Evolutionary conservation across 495 filamentous ascomycete species (phyloP).

Genomic region (Aspergillus ellipticus): DNA sequence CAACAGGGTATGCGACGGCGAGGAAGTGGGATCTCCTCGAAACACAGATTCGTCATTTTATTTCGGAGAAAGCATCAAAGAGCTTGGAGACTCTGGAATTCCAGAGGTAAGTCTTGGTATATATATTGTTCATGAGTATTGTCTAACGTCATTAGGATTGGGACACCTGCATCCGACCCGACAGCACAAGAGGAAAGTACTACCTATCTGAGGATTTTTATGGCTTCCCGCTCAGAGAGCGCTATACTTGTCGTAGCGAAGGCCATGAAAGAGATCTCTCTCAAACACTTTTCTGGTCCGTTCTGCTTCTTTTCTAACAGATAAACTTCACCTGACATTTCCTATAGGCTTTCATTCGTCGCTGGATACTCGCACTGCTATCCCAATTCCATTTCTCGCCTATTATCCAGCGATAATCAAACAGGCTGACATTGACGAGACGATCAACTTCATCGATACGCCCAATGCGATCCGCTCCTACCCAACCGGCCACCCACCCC

Average conservation of each 20-base stretch:
- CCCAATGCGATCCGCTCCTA: conserved; percentile 3
- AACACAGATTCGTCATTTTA: conserved; percentile 29
- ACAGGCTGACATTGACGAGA: conserved; percentile 22
- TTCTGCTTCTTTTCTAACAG: neutral
- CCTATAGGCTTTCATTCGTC: conserved; percentile 27
- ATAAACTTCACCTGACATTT: neutral
- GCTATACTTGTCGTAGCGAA: conserved; percentile 17
- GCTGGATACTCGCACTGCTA: conserved; percentile 27
- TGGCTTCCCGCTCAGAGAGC: conserved; percentile 8
- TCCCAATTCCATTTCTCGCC: conserved; percentile 28
- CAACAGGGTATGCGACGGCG: conserved; percentile 36
- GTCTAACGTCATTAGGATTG: conserved; percentile 15
- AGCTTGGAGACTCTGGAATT: conserved; percentile 28
- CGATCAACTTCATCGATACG: conserved; percentile 17
- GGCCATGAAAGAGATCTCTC: conserved; percentile 21
- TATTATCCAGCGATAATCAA: conserved; percentile 31
- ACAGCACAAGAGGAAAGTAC: conserved; percentile 24
- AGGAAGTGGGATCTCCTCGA: conserved; percentile 43
- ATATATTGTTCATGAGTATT: neutral
- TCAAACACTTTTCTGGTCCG: conserved; percentile 33
- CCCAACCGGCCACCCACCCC: conserved; percentile 16
- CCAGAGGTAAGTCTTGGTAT: conserved; percentile 16
- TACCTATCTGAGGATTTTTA: conserved; percentile 30
- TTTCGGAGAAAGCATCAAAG: conserved; percentile 12
- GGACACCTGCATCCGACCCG: conserved; percentile 22